Conservation (phyloP, 2,329 filamentous ascomycete genomes). For the Dactylellina drechsleri region DNA sequence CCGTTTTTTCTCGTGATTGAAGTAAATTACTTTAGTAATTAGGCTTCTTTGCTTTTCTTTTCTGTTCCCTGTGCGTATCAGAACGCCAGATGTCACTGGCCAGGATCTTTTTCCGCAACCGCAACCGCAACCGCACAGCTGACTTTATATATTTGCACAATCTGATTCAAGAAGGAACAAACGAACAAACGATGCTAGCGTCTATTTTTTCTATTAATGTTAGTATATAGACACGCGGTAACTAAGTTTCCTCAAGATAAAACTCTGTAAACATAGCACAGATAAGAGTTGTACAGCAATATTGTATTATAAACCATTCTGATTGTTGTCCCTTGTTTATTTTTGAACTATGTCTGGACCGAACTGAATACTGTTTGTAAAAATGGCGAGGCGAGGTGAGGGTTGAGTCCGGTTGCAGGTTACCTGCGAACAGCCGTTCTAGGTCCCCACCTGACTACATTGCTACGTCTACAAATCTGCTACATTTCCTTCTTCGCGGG, state of each 20-base stretch:
- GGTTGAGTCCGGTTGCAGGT: slow-evolving; percentile 5
- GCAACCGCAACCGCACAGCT: too few relatives aligned
- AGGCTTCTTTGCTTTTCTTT: not conserved
- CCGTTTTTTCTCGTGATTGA: slow-evolving; percentile 13
- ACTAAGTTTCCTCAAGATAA: too few relatives aligned
- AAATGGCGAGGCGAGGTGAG: slow-evolving; percentile 19
- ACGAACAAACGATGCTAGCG: too few relatives aligned
- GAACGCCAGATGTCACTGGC: not conserved
- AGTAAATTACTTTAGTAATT: not conserved
- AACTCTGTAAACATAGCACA: too few relatives aligned
- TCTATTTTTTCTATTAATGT: too few relatives aligned
- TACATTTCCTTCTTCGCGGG: not conserved
- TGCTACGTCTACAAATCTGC: not conserved
- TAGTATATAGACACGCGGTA: too few relatives aligned
- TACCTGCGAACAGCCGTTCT: slow-evolving; percentile 47
- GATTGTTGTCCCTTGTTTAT: too few relatives aligned
- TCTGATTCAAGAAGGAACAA: too few relatives aligned
- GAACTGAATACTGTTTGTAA: not conserved
- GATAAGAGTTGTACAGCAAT: too few relatives aligned
- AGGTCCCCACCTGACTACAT: not conserved
- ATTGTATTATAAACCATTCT: too few relatives aligned
- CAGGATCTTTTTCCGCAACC: too few relatives aligned
- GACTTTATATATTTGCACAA: too few relatives aligned
- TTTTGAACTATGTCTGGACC: not conserved
- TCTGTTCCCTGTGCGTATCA: not conserved